Base-by-base conservation (phyloP, 208 protist genomes). In the Trypanosoma scelopori region DNA sequence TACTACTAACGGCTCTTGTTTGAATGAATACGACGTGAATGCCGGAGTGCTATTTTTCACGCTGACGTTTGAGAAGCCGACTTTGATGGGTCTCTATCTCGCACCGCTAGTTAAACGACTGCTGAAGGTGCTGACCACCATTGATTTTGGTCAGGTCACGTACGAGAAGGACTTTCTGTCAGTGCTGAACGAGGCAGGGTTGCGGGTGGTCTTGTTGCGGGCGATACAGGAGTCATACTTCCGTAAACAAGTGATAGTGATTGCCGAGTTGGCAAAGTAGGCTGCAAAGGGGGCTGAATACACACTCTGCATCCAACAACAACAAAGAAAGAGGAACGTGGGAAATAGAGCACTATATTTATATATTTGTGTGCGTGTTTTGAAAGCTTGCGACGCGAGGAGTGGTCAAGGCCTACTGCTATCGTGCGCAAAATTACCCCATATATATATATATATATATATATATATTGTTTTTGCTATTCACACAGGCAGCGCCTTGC, bases 71-170 rank as follows among this genome's bases (percentile, higher is more conserved):
- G 85, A 95, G 67, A 77, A 79, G 45, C 64, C 63, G 47, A 84
- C 80, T 1, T 59, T 89, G n/a, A 13, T 91, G n/a, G 81, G 84
- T 0, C 48, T 68, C 28, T 79, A 85, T 57, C 45, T 91, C 23
- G 79, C 67, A 32, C 85, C 84, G 16, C 39, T 81, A 12, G 69
- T 89, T 45, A 92, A 91, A 76, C 65, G 60, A 16, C 1, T 89
- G 2, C 53, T 95, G 39, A 79, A 53, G 47, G 47, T 77, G 0
- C 6, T 93, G 28, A 91, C 82, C 1, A 90, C 85, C 5, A 88
- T 93, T 28, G 85, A 95, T 71, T 91, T 93, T 83, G 90, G 87
- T 55, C 62, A 81, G 23, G 82, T 93, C 12, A 93, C 85, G n/a
- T 93, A 81, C 60, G 79, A 92, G 64, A 73, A 87, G 42, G 87